Percentiles rank a stretch among this genome's conserved stretches.
phyloP scores from a whole-genome alignment of 495 filamentous ascomycete genomes.

The Neurospora africana region DNA sequence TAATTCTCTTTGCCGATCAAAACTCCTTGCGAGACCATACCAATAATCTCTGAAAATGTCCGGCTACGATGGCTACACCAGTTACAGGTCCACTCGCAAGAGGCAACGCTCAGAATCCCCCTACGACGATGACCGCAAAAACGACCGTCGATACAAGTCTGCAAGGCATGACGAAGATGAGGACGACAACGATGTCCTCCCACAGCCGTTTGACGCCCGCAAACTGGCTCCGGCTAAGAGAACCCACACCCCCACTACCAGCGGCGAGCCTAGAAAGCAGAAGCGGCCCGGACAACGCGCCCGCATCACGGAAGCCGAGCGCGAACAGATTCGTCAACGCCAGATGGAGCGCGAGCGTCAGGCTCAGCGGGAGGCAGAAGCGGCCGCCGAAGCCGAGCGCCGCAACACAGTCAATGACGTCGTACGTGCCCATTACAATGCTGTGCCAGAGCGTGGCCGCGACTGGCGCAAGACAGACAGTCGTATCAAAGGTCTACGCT shows the following conservation, averaged over 20 bases:
- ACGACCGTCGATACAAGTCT: not conserved
- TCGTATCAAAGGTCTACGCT: constrained; percentile 85
- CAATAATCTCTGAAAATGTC: constrained; percentile 10
- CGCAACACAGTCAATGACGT: constrained; percentile 64
- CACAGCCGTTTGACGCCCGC: constrained; percentile 47
- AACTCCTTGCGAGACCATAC: not conserved
- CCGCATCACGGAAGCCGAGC: constrained; percentile 60
- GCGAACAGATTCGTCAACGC: constrained; percentile 56
- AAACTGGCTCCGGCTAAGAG: constrained; percentile 45
- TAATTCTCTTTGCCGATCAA: not conserved
- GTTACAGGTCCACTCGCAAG: constrained; percentile 3
- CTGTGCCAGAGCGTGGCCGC: constrained; percentile 82
- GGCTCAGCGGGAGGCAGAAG: constrained; percentile 41
- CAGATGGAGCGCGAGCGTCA: constrained; percentile 56
- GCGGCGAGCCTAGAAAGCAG: constrained; percentile 51
- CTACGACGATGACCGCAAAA: constrained; percentile 1
- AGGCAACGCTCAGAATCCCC: not conserved
- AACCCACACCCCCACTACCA: constrained; percentile 21
- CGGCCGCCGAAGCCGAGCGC: constrained; percentile 22
- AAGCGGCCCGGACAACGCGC: constrained; percentile 81
- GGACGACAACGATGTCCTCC: constrained; percentile 28
- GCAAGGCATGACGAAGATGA: constrained; percentile 4
- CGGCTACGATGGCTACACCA: constrained; percentile 12
- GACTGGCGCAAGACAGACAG: constrained; percentile 92
- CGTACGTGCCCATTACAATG: constrained; percentile 88